These are phyloP conservation scores for Mortierella sp. DNA, from an alignment of 371 early-diverging fungal species.

Conservation along the genomic window DNA sequence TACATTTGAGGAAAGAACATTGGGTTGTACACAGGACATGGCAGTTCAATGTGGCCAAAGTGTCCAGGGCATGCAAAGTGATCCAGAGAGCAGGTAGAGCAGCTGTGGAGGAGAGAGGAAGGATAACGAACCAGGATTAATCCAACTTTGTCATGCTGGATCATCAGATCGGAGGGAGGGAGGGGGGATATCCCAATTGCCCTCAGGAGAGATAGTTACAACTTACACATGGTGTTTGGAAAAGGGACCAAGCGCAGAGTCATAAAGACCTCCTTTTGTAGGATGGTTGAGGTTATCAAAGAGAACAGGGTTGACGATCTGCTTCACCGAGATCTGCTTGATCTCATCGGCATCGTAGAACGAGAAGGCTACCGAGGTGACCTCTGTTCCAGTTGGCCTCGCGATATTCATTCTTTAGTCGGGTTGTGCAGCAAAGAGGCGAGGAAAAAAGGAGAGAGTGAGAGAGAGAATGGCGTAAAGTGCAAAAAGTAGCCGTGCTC, in stretches of 20 bases:
- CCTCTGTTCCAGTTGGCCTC: slow-evolving; percentile 72
- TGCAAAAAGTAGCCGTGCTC: too few relatives aligned
- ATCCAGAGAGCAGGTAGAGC: slow-evolving; percentile 89
- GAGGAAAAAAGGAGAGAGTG: too few relatives aligned
- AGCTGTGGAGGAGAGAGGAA: slow-evolving; percentile 60
- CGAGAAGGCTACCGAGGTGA: slow-evolving; percentile 83
- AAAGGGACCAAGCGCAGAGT: slow-evolving; percentile 96
- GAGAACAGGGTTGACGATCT: slow-evolving; percentile 89
- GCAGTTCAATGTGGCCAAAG: slow-evolving; percentile 99
- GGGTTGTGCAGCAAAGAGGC: too few relatives aligned
- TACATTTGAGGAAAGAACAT: slow-evolving; percentile 91
- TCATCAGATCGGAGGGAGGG: too few relatives aligned
- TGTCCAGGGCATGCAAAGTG: slow-evolving; percentile 96
- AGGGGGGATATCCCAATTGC: too few relatives aligned
- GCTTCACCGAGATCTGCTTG: slow-evolving; percentile 92
- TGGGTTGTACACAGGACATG: slow-evolving; percentile 96
- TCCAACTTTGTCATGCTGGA: too few relatives aligned
- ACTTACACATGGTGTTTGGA: slow-evolving; percentile 78
- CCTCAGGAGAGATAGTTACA: too few relatives aligned
- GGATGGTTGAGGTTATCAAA: slow-evolving; percentile 96
- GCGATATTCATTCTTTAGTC: slow-evolving; percentile 69
- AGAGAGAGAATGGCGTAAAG: too few relatives aligned
- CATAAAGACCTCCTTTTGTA: slow-evolving; percentile 94
- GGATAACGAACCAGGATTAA: background rate
- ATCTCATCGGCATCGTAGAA: slow-evolving; percentile 95